Conservation (phyloP, 352 stramenopile genomes). For the Phytophthora boehmeriae region DNA sequence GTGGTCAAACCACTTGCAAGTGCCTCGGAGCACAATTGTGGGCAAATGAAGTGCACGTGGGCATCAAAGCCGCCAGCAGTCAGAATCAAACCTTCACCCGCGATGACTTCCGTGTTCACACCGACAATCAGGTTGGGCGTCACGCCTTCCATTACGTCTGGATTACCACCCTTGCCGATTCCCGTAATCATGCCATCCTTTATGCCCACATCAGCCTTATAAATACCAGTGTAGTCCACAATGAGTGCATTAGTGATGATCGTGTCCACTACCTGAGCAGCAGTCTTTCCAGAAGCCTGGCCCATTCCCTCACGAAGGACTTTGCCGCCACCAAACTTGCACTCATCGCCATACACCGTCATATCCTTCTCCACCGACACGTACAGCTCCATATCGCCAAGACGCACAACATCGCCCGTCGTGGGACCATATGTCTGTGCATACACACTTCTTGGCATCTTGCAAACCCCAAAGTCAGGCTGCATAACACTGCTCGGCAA, state of each 20-base stretch:
- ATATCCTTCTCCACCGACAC: slow-evolving; percentile 92
- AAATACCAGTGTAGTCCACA: slow-evolving; percentile 94
- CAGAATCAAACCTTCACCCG: slow-evolving; percentile 95
- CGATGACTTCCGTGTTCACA: slow-evolving; percentile 96
- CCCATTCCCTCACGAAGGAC: slow-evolving; percentile 87
- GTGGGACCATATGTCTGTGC: slow-evolving; percentile 94
- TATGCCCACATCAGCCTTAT: slow-evolving; percentile 97
- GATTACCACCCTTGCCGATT: slow-evolving; percentile 98
- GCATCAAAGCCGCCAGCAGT: slow-evolving; percentile 96
- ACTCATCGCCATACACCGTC: slow-evolving; percentile 80
- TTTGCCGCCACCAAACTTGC: slow-evolving; percentile 97
- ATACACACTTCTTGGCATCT: slow-evolving; percentile 80
- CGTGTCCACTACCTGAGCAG: slow-evolving; percentile 85
- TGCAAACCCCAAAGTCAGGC: slow-evolving; percentile 45
- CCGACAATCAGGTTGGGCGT: slow-evolving; percentile 88
- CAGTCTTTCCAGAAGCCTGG: slow-evolving; percentile 54
- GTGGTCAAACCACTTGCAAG: slow-evolving; percentile 94
- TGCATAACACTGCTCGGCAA: slow-evolving; percentile 28
- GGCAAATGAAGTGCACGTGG: slow-evolving; percentile 98
- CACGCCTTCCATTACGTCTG: slow-evolving; percentile 95
- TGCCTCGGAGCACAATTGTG: slow-evolving; percentile 93
- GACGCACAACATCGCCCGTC: slow-evolving; percentile 91
- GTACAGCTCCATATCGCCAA: slow-evolving; percentile 94
- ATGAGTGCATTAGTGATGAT: slow-evolving; percentile 98
- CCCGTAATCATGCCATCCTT: slow-evolving; percentile 93